These are phyloP conservation scores for Neonectria sp. DNA, from an alignment of 2,329 filamentous ascomycete genomes.

Conservation along the genomic window DNA sequence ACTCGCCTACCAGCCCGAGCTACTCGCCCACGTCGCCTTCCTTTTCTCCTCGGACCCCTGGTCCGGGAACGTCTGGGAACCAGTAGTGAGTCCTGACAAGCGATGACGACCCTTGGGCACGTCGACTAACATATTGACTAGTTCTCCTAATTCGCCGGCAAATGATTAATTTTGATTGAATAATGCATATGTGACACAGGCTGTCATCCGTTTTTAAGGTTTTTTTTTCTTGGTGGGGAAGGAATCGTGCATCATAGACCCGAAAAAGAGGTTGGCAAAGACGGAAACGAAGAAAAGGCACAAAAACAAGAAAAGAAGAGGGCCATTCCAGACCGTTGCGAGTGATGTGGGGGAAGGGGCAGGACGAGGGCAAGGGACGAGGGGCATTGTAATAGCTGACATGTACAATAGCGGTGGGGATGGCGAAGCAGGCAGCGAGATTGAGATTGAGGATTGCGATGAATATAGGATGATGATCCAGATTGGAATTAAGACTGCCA, in stretches of 20 bases:
- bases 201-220: slow-evolving; percentile 44
- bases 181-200: slow-evolving; percentile 54
- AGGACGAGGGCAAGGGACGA: slow-evolving; percentile 14
- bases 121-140: slow-evolving; percentile 46
- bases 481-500: slow-evolving; percentile 45
- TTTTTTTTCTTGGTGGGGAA: slow-evolving; percentile 42
- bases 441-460: slow-evolving; percentile 28
- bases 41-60: slow-evolving; percentile 63
- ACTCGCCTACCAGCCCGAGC: slow-evolving; percentile 77
- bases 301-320: slow-evolving; percentile 28
- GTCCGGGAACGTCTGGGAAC: slow-evolving; percentile 60
- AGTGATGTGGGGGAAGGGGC: slow-evolving; percentile 14
- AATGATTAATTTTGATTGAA: slow-evolving; percentile 57
- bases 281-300: slow-evolving; percentile 39
- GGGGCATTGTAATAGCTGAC: slow-evolving; percentile 47
- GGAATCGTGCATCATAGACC: slow-evolving; percentile 49
- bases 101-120: background rate
- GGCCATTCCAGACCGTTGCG: slow-evolving; percentile 22
- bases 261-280: slow-evolving; percentile 41
- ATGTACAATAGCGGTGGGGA: slow-evolving; percentile 46
- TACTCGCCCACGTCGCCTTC: slow-evolving; percentile 76
- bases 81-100: slow-evolving; percentile 54
- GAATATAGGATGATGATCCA: slow-evolving; percentile 47
- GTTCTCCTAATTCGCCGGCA: slow-evolving; percentile 62
- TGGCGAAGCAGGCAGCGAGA: slow-evolving; percentile 24